Base-by-base conservation (phyloP, 345 rosid species). In the Linum tenue region DNA sequence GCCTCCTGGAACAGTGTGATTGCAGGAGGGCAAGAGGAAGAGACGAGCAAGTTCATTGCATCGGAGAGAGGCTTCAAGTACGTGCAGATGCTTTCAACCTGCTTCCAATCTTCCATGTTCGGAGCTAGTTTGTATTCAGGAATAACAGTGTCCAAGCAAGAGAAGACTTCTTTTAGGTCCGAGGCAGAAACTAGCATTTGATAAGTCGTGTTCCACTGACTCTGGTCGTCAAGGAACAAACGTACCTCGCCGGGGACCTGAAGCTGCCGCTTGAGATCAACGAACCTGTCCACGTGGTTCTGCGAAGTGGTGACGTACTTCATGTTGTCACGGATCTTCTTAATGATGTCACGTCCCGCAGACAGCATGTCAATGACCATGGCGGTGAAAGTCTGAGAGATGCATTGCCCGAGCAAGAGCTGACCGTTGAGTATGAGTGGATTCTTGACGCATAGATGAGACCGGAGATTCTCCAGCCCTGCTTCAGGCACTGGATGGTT, bases 281-380 rank as follows among this genome's bases (percentile, higher is more conserved):
- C 57, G 74, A 92, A 92, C 79, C 82, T 92, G 61, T 89, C 96
- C 77, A 86, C 97, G 0, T 83, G 90, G 12, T 87, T 85, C 60
- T 92, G 88, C 14, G 97, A 92, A n/a, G 84, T 84, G 76, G 88
- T 86, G 73, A 92, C 96, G 12, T 86, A 82, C 76, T 90, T 92
- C 10, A 90, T 94, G 81, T 87, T 81, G 59, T 86, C 82, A 35
- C 96, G 79, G 71, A 92, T 80, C 73, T 81, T 92, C 84, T 84
- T 82, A 72, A 86, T 72, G 64, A 86, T 77, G 40, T 72, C 89
- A 53, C 68, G 71, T 22, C 90, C 94, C 1, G 75, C 80, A 36
- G 48, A 78, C 7, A 92, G 63, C 60, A 86, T 81, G 61, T 82
- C 91, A 67, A 80, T 85, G 2, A 85, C 94, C 31, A 82, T 80